Evolutionary conservation across 2,329 filamentous ascomycete genomes (phyloP).

Genomic region (Arthroderma sp.): DNA sequence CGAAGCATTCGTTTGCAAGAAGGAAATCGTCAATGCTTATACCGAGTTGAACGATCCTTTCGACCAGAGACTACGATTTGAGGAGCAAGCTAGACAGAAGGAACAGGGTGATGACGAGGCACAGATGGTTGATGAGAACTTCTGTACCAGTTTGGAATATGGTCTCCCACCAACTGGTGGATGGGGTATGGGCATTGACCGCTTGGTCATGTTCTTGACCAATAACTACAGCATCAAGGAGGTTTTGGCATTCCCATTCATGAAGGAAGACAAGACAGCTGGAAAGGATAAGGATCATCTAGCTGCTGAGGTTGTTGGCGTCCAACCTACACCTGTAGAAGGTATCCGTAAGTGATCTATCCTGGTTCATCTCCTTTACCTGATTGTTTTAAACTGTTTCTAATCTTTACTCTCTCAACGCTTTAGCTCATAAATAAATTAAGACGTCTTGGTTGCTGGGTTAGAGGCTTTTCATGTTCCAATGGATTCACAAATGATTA

Average conservation of each 20-base stretch:
- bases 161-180: slow-evolving; percentile 87
- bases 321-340: slow-evolving; percentile 49
- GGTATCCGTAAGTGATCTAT: slow-evolving; percentile 40
- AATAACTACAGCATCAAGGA: slow-evolving; percentile 95
- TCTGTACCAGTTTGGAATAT: slow-evolving; percentile 80
- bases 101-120: slow-evolving; percentile 94
- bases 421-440: slow-evolving; percentile 13
- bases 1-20: slow-evolving; percentile 93
- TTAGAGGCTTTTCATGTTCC: neutral
- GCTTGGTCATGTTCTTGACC: slow-evolving; percentile 89
- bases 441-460: neutral
- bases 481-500: neutral
- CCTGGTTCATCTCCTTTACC: neutral
- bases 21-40: slow-evolving; percentile 94
- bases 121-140: slow-evolving; percentile 90
- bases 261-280: slow-evolving; percentile 65
- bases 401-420: slow-evolving; percentile 4
- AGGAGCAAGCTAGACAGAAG: slow-evolving; percentile 94
- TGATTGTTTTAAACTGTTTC: neutral
- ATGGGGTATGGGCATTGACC: slow-evolving; percentile 93
- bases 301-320: slow-evolving; percentile 51
- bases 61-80: slow-evolving; percentile 80
- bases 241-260: slow-evolving; percentile 91
- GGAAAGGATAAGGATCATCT: slow-evolving; percentile 30
- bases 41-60: slow-evolving; percentile 97